phyloP scores from a whole-genome alignment of 768 basidiomycete genomes.

The Fibroporia radiculosa region DNA sequence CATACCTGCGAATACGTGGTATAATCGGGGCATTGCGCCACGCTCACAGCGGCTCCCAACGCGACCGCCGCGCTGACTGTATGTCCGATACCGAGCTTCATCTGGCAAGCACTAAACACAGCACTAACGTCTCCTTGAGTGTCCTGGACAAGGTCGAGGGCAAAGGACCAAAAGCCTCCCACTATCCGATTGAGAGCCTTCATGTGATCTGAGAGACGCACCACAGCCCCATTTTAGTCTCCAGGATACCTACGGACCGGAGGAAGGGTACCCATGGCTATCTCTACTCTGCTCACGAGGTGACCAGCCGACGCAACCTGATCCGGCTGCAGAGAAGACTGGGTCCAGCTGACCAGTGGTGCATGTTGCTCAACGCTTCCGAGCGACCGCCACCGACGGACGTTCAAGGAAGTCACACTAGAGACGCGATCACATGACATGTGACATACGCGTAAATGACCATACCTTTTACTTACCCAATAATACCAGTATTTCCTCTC shows the following conservation, averaged over 20 bases:
- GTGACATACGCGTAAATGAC: too few relatives aligned
- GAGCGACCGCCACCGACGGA: too few relatives aligned
- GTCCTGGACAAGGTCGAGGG: not conserved
- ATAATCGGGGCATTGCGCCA: slow-evolving; percentile 50
- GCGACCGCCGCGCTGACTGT: slow-evolving; percentile 16
- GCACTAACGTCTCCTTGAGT: not conserved
- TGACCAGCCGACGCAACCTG: too few relatives aligned
- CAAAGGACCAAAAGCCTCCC: not conserved
- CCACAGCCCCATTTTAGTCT: not conserved
- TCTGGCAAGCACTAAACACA: slow-evolving; percentile 6
- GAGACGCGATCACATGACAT: too few relatives aligned
- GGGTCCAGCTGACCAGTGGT: slow-evolving; percentile 2
- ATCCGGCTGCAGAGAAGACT: too few relatives aligned
- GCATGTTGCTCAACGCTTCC: too few relatives aligned
- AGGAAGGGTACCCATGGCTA: not conserved
- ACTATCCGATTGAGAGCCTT: not conserved
- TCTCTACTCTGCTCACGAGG: slow-evolving; percentile 1
- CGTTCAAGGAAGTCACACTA: too few relatives aligned
- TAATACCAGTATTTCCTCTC: too few relatives aligned
- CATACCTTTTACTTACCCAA: too few relatives aligned
- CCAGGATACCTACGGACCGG: slow-evolving; percentile 2
- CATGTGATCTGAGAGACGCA: not conserved
- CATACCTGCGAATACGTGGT: slow-evolving; percentile 47
- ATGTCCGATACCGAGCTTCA: slow-evolving; percentile 18
- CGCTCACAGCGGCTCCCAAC: slow-evolving; percentile 14